These are phyloP conservation scores for Penicillium cosmopolitanum DNA, from an alignment of 495 filamentous ascomycete species.

Conservation along the genomic window DNA sequence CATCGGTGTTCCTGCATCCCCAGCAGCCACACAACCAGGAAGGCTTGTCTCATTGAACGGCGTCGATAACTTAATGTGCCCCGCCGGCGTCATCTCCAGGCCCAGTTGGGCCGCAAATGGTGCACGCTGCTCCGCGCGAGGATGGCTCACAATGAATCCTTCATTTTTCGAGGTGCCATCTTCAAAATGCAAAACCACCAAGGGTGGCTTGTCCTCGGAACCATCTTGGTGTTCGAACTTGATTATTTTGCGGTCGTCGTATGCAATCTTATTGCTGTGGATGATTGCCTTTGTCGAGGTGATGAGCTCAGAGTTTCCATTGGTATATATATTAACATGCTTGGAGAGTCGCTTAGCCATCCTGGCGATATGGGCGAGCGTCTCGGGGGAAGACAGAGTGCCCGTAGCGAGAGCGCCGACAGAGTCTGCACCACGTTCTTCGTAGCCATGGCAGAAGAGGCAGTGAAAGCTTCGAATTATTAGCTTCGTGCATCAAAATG, in stretches of 20 bases:
- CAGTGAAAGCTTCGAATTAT: conserved; percentile 44
- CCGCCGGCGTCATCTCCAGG: not conserved
- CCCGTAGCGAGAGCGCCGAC: conserved; percentile 33
- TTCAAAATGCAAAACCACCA: not conserved
- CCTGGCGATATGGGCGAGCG: not conserved
- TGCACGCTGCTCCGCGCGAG: not conserved
- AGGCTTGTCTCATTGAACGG: conserved; percentile 5
- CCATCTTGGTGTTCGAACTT: not conserved
- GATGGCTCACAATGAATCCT: not conserved
- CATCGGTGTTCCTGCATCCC: not conserved
- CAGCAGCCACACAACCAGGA: not conserved
- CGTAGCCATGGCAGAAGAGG: conserved; percentile 53
- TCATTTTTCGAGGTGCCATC: not conserved
- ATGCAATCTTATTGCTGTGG: not conserved
- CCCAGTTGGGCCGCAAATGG: not conserved
- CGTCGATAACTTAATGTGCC: not conserved
- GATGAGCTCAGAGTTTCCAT: not conserved
- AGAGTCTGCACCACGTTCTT: conserved; percentile 36
- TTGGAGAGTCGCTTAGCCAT: conserved; percentile 4
- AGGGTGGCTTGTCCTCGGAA: not conserved
- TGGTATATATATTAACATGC: conserved; percentile 1
- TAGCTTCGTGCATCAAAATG: conserved; percentile 1
- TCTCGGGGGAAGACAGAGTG: not conserved
- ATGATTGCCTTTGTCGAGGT: not conserved
- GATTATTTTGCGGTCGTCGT: conserved; percentile 1